Evolutionary conservation across 108 stramenopile genomes (phyloP), one percentile per base, ranked within the genome.

Genomic region (Fistulifera pelliculosa): DNA sequence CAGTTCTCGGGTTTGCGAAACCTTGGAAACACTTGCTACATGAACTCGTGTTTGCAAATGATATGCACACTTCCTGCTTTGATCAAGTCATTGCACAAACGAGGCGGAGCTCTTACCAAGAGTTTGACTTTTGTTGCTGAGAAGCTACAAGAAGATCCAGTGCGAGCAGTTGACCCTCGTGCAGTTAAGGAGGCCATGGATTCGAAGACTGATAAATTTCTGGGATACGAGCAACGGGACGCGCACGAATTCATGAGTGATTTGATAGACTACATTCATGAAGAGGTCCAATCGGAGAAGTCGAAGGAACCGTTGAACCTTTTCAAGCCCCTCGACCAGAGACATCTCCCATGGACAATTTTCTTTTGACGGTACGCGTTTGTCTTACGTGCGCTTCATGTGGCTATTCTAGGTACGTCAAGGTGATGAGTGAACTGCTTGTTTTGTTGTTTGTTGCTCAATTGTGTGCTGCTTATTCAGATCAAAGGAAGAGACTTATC

Each of bases 1-100:
- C 21, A 39, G 22, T 54, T 11, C 31, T 17, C 44, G 13, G 70
- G 70, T 19, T 42, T 81, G 5, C 19, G 14, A 0, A 91, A 91
- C 60, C 55, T 87, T 22, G 89, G 89, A 1, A 87, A 87, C 40
- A 87, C 89, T 0, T 91, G 89, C 56, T 91, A 87, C 64, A 65
- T 87, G 50, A 77, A 72, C 54, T 73, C 83, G 0, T 77, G 85
- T 0, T 38, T 85, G 21, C 89, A 91, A 66, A 76, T 80, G 54
- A 38, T 54, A 11, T 18, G n/a, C 38, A 54, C 22, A 6, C 38
- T 40, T 3, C 22, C 56, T 0, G 28, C 19, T 27, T 63, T 58
- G 17, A 16, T 54, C 27, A 28, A 38, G 50, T n/a, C 17, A 3
- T 27, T 51, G 12, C 44, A 11, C 4, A 27, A 51, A 5, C 2